Conservation (phyloP, 2,329 filamentous ascomycete genomes). For the Hymenoscyphus repandus region DNA sequence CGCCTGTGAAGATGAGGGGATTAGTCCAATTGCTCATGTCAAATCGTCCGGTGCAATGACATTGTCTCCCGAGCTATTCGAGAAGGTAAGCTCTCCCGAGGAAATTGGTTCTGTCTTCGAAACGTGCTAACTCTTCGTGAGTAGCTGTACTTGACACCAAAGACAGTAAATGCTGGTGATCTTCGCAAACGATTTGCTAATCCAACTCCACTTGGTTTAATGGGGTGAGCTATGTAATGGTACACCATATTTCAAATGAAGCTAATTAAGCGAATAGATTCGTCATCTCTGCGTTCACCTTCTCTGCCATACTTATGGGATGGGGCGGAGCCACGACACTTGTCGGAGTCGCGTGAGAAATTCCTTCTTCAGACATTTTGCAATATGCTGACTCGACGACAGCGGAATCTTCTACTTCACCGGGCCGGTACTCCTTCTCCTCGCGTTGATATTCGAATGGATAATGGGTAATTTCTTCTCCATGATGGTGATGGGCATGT, state of each 20-base stretch:
- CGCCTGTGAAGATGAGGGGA: background rate
- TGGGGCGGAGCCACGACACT: conserved; percentile 22
- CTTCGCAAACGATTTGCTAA: conserved; percentile 22
- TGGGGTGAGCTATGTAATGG: conserved; percentile 13
- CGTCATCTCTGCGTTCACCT: conserved; percentile 32
- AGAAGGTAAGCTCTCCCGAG: conserved; percentile 17
- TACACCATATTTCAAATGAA: background rate
- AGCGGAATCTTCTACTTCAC: conserved; percentile 25
- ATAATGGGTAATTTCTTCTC: conserved; percentile 46
- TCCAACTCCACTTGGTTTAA: conserved; percentile 21
- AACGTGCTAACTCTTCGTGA: background rate
- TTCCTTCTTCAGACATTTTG: too few species aligned
- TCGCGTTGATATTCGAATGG: conserved; percentile 47
- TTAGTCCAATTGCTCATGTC: conserved; percentile 6
- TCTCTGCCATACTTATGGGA: conserved; percentile 18
- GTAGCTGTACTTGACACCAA: conserved; percentile 22
- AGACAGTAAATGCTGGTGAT: conserved; percentile 14
- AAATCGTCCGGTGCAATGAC: conserved; percentile 18
- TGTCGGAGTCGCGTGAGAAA: conserved; percentile 17
- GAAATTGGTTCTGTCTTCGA: too few species aligned
- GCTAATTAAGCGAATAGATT: conserved; percentile 24
- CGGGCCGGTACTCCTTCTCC: conserved; percentile 42
- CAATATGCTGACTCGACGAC: background rate
- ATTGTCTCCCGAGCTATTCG: conserved; percentile 22
- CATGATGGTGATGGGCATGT: conserved; percentile 49